Percentiles rank a stretch among this genome's conserved stretches.
Evolutionary conservation across 495 filamentous ascomycete species (phyloP).

Genomic region (Pseudomonodictys pantanalensis): DNA sequence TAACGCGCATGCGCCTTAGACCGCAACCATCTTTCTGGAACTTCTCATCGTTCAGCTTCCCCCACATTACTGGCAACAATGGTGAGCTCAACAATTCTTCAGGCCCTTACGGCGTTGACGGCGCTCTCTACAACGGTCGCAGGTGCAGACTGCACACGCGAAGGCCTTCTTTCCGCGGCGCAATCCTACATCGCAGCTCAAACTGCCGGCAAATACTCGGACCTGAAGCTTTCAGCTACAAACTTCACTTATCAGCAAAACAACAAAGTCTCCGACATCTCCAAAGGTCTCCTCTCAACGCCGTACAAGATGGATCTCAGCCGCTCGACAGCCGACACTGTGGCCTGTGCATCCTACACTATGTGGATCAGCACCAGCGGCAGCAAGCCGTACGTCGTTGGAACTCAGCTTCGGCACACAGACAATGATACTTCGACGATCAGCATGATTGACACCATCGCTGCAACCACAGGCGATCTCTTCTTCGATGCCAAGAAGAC

Average conservation of each 20-base stretch:
- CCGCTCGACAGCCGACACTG: constrained; percentile 43
- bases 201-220: constrained; percentile 26
- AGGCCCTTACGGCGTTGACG: too few species aligned
- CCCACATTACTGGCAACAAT: too few species aligned
- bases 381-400: constrained; percentile 32
- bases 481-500: constrained; percentile 50
- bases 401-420: constrained; percentile 44
- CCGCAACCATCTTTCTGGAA: too few species aligned
- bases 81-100: too few species aligned
- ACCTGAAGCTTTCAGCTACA: constrained; percentile 24
- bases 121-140: background rate
- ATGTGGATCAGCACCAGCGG: constrained; percentile 39
- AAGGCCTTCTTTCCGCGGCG: constrained; percentile 37
- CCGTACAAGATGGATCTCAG: constrained; percentile 43
- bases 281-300: constrained; percentile 38
- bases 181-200: constrained; percentile 37
- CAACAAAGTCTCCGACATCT: constrained; percentile 37
- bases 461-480: constrained; percentile 47
- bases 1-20: too few species aligned
- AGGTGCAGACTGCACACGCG: constrained; percentile 38
- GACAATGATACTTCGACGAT: constrained; percentile 40
- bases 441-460: constrained; percentile 47
- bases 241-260: constrained; percentile 45
- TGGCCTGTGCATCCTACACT: constrained; percentile 44
- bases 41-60: too few species aligned